phyloP scores from a whole-genome alignment of 257 asterid genomes.

The Leonotis leonurus region DNA sequence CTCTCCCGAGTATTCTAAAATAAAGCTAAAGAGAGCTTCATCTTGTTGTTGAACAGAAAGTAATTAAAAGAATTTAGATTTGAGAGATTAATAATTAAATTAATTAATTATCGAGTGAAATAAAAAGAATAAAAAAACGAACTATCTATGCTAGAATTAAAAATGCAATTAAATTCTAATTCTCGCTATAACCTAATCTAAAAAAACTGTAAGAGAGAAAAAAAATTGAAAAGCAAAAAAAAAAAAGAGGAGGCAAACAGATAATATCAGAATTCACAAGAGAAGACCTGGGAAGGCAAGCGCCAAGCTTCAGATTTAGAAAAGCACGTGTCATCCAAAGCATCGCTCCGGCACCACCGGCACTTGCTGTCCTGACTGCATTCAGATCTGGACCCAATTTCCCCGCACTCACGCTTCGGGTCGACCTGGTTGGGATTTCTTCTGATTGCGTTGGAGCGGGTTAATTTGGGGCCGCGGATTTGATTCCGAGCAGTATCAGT shows the following conservation, averaged over 20 bases:
- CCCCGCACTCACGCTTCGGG: conserved; percentile 25
- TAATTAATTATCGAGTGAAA: no score
- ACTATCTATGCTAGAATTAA: no score
- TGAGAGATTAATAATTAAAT: no score
- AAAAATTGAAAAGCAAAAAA: background rate
- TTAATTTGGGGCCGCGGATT: conserved; percentile 15
- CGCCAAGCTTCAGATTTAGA: conserved; percentile 31
- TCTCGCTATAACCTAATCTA: background rate
- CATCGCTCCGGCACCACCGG: conserved; percentile 38
- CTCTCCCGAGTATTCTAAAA: no score
- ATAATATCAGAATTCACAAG: conserved; percentile 32
- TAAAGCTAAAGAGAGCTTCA: no score
- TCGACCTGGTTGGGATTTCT: conserved; percentile 14
- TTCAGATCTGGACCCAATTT: conserved; percentile 22
- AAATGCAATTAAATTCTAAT: no score
- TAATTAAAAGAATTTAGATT: no score
- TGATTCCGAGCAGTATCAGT: conserved; percentile 13
- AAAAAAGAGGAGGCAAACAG: no score
- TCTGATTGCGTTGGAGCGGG: background rate
- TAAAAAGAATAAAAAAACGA: no score
- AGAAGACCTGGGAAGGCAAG: conserved; percentile 34
- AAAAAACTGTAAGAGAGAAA: background rate
- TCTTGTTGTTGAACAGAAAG: no score
- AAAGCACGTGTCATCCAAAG: conserved; percentile 32
- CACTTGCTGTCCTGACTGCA: conserved; percentile 24